These are phyloP conservation scores for Biscutella auriculata DNA, from an alignment of 441 rosid genomes.

Conservation along the genomic window DNA sequence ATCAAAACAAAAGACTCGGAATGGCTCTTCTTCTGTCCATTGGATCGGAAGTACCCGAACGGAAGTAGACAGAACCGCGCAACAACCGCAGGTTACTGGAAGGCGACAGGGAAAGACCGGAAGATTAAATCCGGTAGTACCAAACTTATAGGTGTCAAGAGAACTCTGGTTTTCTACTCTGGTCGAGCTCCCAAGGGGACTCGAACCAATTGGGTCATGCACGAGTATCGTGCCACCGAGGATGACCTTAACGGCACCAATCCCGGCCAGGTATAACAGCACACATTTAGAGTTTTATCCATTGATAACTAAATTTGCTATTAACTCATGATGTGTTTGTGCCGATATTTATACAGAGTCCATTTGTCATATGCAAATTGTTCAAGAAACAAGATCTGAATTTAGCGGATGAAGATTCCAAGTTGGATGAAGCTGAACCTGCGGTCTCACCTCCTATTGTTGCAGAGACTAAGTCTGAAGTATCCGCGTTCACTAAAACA, in stretches of 20 bases:
- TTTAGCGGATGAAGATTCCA: constrained; percentile 17
- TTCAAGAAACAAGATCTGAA: constrained; percentile 52
- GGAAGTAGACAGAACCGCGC: constrained; percentile 90
- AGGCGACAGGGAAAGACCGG: constrained; percentile 85
- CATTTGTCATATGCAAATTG: constrained; percentile 64
- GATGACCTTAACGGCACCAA: constrained; percentile 66
- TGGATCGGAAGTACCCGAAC: constrained; percentile 85
- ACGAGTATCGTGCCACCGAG: constrained; percentile 65
- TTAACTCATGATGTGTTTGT: no score
- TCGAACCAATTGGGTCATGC: constrained; percentile 77
- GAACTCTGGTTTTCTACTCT: constrained; percentile 57
- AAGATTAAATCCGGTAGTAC: constrained; percentile 38
- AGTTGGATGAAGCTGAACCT: constrained; percentile 33
- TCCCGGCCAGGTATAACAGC: constrained; percentile 60
- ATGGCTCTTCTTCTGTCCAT: constrained; percentile 93
- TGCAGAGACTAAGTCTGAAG: constrained; percentile 27
- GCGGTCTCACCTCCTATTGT: constrained; percentile 25
- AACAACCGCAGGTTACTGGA: constrained; percentile 87
- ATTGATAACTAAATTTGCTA: not conserved
- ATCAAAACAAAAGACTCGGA: constrained; percentile 54
- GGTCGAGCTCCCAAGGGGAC: constrained; percentile 72
- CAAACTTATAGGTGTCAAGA: constrained; percentile 65
- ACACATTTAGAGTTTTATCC: no score
- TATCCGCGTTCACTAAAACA: constrained; percentile 22
- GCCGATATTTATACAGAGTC: no score